A percentile compares a stretch with the other conserved stretches of the same genome.
These are phyloP conservation scores for Casuarina glauca DNA, from an alignment of 306 rosid genomes.

Conservation along the genomic window DNA sequence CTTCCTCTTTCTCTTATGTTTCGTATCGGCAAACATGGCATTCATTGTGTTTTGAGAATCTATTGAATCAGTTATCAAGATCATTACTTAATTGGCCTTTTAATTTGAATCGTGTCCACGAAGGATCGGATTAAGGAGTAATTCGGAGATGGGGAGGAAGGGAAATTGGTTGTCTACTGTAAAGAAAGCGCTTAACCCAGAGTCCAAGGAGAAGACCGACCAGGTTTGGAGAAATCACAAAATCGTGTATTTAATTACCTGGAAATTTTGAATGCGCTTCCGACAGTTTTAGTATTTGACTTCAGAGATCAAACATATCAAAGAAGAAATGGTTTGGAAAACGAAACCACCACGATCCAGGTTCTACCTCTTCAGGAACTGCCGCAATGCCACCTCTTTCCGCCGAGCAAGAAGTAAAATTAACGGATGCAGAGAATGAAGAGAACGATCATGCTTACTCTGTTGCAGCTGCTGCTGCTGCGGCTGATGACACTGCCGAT, in stretches of 20 bases:
- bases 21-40: neutral
- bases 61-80: neutral
- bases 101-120: conserved; percentile 17
- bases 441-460: conserved; percentile 39
- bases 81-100: conserved; percentile 12
- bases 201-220: conserved; percentile 67
- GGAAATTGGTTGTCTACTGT: conserved; percentile 93
- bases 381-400: conserved; percentile 53
- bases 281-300: conserved; percentile 16
- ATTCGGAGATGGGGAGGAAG: conserved; percentile 86
- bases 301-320: conserved; percentile 64
- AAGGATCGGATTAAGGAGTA: conserved; percentile 63
- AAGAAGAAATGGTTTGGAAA: conserved; percentile 99
- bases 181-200: conserved; percentile 96
- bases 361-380: conserved; percentile 40
- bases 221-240: conserved; percentile 47
- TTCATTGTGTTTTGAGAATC: neutral
- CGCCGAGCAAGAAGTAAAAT: conserved; percentile 54
- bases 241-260: neutral
- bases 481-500: conserved; percentile 31
- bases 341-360: conserved; percentile 53
- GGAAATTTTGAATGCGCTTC: conserved; percentile 18
- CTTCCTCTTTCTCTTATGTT: neutral
- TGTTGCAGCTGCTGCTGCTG: conserved; percentile 39
- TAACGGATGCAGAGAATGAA: conserved; percentile 53